Base-by-base conservation (phyloP, 1,139 yeast species). In the Scheffersomyces titani region DNA sequence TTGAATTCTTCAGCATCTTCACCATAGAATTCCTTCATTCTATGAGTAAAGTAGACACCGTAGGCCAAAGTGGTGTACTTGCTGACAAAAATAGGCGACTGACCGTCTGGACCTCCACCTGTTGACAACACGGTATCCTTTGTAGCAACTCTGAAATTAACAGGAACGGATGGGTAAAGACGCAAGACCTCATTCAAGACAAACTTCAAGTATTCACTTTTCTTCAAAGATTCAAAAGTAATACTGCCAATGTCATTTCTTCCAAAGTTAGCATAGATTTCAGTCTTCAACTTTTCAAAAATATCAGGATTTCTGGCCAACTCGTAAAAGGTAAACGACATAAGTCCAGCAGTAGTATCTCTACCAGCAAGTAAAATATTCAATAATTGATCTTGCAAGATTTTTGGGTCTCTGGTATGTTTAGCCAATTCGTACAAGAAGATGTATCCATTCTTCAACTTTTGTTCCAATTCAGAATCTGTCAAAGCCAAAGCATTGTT, bases 301-400 rank as follows among this genome's bases (percentile, higher is more conserved):
- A 75, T 61, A 2, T 68, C 69, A 3, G 81, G 82, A 60, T 76
- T 71, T 64, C 80, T 70, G 13, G 82, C 74, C 60, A 78, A 71
- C 64, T 79, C 83, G 57, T 67, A 75, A 53, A 77, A 68, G 18
- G 74, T 64, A 57, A 78, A 78, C 19, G 82, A 76, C 56, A 78
- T 71, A 55, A 78, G 71, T 9, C 81, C 81, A 6, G 83, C 82
- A 48, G 83, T 78, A 50, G 83, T 79, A 63, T 78, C 83, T 69
- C 83, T 72, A 49, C 82, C 83, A 36, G 83, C 83, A 53, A 78
- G 59, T 62, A 79, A 72, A 49, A 79, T 78, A 63, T 78, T 79
- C 65, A 79, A 75, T 55, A 76, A 69, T 66, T 79, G 83, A 63
- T 79, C 82, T 59, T 80, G 74, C 59, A 79, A 75, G 30, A 76